Conservation (phyloP, 2,329 filamentous ascomycete species). For the Penicillium nordicum region DNA sequence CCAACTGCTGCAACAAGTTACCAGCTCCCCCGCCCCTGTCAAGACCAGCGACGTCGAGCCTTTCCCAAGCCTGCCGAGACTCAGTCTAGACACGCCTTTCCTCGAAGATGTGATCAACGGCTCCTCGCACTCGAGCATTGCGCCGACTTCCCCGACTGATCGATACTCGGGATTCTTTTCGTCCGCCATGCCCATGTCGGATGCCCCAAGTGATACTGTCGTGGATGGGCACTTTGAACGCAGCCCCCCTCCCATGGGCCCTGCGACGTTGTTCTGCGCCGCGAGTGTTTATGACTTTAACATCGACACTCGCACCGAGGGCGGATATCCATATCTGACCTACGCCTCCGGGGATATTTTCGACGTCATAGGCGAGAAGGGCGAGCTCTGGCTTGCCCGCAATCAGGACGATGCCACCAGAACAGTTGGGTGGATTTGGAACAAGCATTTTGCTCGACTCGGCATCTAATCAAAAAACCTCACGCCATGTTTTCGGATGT, state of each 20-base stretch:
- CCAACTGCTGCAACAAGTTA: conserved; percentile 49
- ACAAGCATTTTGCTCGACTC: conserved; percentile 82
- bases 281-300: conserved; percentile 97
- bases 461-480: conserved; percentile 14
- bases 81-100: conserved; percentile 47
- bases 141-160: conserved; percentile 41
- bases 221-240: conserved; percentile 36
- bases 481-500: background rate
- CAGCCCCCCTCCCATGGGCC: conserved; percentile 39
- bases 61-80: conserved; percentile 41
- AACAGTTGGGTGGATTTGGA: conserved; percentile 96
- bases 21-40: conserved; percentile 19
- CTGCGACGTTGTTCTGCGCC: conserved; percentile 79
- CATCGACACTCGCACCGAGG: conserved; percentile 88
- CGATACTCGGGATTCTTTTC: conserved; percentile 78
- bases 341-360: conserved; percentile 95
- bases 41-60: conserved; percentile 23
- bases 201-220: conserved; percentile 48
- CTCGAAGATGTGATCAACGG: conserved; percentile 40
- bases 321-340: conserved; percentile 90
- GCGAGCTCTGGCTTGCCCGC: conserved; percentile 93
- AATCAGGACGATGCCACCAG: conserved; percentile 86
- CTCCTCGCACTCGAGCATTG: conserved; percentile 25
- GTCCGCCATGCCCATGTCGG: conserved; percentile 77
- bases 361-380: conserved; percentile 91